Conservation (phyloP, 73 alveolate genomes). For the Paramecium octaurelia region DNA sequence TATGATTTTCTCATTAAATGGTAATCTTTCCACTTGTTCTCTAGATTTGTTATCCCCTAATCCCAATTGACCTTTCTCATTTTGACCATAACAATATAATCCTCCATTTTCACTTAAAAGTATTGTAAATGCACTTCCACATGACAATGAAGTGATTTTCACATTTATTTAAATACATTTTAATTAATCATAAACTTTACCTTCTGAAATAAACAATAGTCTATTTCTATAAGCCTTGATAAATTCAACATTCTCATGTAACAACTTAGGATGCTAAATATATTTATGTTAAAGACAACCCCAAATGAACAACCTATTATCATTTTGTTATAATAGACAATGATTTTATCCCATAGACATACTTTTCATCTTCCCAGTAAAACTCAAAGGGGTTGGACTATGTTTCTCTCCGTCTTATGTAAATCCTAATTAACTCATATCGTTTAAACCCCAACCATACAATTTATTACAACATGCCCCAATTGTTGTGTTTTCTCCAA, state of each 20-base stretch:
- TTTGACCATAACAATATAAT: not conserved
- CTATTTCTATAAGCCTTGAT: conserved; percentile 76
- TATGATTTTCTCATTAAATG: not conserved
- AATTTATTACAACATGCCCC: conserved; percentile 72
- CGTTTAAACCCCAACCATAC: conserved; percentile 89
- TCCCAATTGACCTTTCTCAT: conserved; percentile 38
- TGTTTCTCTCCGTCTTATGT: conserved; percentile 82
- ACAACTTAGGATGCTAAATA: conserved; percentile 72
- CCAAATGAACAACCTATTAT: not conserved
- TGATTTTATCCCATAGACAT: not conserved
- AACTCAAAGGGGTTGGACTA: not conserved
- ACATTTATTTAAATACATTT: not conserved
- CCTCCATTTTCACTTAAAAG: not conserved
- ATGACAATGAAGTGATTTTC: not conserved
- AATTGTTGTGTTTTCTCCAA: conserved; percentile 82
- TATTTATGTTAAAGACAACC: not conserved
- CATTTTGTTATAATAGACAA: not conserved
- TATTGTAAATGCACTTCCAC: not conserved
- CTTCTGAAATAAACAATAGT: conserved; percentile 76
- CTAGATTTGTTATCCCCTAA: not conserved
- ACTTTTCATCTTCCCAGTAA: not conserved
- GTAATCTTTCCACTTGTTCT: not conserved
- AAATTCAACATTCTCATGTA: conserved; percentile 79
- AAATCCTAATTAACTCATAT: conserved; percentile 85
- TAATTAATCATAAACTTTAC: not conserved